These are phyloP conservation scores for Aspergillus bertholletiae DNA, from an alignment of 495 filamentous ascomycete species.

Conservation along the genomic window DNA sequence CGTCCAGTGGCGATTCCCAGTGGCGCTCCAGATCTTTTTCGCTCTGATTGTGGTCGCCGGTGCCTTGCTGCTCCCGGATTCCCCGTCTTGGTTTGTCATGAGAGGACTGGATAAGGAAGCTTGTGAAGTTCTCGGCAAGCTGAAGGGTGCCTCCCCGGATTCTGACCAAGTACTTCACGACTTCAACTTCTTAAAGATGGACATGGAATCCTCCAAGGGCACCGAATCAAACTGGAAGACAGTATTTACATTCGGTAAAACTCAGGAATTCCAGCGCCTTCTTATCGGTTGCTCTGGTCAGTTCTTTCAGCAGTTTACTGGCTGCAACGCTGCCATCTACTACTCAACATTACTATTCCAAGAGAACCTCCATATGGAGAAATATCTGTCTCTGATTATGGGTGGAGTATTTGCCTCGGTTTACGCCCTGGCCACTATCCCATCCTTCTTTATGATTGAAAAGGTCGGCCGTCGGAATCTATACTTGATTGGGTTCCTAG, in stretches of 20 bases:
- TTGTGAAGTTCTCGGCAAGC: slow-evolving; percentile 62
- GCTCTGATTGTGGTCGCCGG: slow-evolving; percentile 55
- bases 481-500: slow-evolving; percentile 64
- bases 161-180: slow-evolving; percentile 33
- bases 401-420: slow-evolving; percentile 79
- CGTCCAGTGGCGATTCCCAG: slow-evolving; percentile 62
- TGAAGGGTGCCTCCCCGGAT: slow-evolving; percentile 30
- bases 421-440: slow-evolving; percentile 57
- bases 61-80: slow-evolving; percentile 66
- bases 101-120: slow-evolving; percentile 55
- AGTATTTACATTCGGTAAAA: slow-evolving; percentile 42
- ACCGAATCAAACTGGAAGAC: slow-evolving; percentile 35
- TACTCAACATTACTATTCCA: slow-evolving; percentile 77
- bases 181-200: slow-evolving; percentile 46
- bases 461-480: slow-evolving; percentile 68
- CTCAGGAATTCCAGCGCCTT: slow-evolving; percentile 43
- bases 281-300: slow-evolving; percentile 43
- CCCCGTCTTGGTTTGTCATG: slow-evolving; percentile 70
- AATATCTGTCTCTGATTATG: slow-evolving; percentile 63
- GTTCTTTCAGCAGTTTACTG: slow-evolving; percentile 75
- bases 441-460: slow-evolving; percentile 70
- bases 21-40: slow-evolving; percentile 76
- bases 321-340: slow-evolving; percentile 81
- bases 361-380: slow-evolving; percentile 51
- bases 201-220: slow-evolving; percentile 23